Conservation (phyloP, 1,284 basidiomycete genomes). For the Chalciporus sp. region DNA sequence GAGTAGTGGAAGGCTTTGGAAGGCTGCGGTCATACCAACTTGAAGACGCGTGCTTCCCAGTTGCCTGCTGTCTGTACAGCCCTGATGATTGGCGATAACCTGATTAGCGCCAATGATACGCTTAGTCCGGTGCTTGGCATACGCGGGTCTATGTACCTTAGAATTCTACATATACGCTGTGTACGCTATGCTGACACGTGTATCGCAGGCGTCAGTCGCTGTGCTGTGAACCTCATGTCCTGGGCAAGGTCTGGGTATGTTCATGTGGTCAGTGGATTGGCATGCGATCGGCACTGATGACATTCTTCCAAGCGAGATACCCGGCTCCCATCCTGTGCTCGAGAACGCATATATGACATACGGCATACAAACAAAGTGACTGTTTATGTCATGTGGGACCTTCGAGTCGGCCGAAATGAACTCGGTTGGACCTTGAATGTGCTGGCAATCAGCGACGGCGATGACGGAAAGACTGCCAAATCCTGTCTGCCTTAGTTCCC, state of each 20-base stretch:
- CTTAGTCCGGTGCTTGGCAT: not conserved
- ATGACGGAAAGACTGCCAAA: not conserved
- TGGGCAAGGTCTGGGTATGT: not conserved
- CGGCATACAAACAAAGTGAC: not conserved
- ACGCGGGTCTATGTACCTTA: too few species aligned
- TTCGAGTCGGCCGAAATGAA: too few species aligned
- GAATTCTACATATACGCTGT: too few species aligned
- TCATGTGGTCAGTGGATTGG: not conserved
- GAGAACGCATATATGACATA: not conserved
- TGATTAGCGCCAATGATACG: not conserved
- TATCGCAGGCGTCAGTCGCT: not conserved
- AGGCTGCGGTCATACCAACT: too few species aligned
- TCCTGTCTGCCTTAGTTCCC: not conserved
- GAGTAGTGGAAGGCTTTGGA: too few species aligned
- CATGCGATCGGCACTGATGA: not conserved
- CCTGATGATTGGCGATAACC: not conserved
- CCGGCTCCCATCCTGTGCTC: not conserved
- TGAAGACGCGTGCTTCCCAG: not conserved
- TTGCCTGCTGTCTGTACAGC: not conserved
- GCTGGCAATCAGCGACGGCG: not conserved
- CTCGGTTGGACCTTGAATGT: not conserved
- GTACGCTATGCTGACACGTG: not conserved
- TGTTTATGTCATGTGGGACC: too few species aligned
- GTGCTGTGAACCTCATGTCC: not conserved
- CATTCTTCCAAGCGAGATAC: not conserved